Percentiles rank a stretch among this genome's conserved stretches.
Conservation (phyloP, 495 filamentous ascomycete genomes). For the Penicillium coprophilum region DNA sequence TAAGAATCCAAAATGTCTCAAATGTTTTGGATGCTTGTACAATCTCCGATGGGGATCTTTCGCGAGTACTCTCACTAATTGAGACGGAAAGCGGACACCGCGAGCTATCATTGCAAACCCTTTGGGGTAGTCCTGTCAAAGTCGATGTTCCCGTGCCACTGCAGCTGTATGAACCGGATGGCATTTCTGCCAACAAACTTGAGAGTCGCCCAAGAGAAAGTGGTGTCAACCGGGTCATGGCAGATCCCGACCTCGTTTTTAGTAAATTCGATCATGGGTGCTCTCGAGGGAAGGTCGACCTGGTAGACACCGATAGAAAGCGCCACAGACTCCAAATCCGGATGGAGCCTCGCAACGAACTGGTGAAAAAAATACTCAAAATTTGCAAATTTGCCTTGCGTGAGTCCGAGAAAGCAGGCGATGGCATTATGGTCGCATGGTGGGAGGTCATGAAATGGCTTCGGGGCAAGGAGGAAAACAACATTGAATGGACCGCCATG, state of each 20-base stretch:
- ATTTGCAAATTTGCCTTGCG: constrained; percentile 63
- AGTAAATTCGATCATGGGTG: constrained; percentile 44
- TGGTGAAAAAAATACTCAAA: constrained; percentile 59
- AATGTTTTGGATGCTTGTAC: constrained; percentile 74
- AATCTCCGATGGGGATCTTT: constrained; percentile 64
- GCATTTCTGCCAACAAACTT: constrained; percentile 35
- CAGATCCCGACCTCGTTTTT: constrained; percentile 47
- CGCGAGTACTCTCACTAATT: constrained; percentile 69
- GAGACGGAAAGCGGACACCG: constrained; percentile 59
- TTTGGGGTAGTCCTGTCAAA: constrained; percentile 65
- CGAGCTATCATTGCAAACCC: constrained; percentile 69
- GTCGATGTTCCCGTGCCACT: constrained; percentile 53
- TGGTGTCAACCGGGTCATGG: constrained; percentile 53
- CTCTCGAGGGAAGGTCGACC: constrained; percentile 58
- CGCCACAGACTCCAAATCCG: constrained; percentile 66
- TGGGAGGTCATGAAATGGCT: constrained; percentile 75
- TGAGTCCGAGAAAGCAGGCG: constrained; percentile 54
- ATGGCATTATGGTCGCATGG: constrained; percentile 69
- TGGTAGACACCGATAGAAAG: constrained; percentile 58
- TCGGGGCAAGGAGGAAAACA: constrained; percentile 47
- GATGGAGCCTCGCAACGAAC: constrained; percentile 60
- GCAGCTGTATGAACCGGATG: constrained; percentile 45
- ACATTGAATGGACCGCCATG: constrained; percentile 77
- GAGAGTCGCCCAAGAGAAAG: constrained; percentile 46
- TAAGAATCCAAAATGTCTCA: constrained; percentile 40